Conservation (phyloP, 2,329 filamentous ascomycete genomes). For the Biscogniauxia mediterranea region DNA sequence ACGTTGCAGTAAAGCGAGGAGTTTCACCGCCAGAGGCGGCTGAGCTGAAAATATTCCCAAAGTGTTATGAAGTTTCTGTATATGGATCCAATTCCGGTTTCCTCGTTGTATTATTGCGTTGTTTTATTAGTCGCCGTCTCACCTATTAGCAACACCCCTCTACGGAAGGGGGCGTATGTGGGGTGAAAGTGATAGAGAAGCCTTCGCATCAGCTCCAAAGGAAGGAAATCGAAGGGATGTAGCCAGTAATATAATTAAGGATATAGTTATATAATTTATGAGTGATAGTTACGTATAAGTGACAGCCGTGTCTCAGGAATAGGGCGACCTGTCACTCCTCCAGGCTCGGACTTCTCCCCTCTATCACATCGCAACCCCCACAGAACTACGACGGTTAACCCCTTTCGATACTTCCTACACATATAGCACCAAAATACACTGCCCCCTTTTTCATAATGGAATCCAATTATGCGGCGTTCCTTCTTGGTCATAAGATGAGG, state of each 20-base stretch:
- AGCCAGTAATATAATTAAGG: too few species aligned
- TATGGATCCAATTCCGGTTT: background rate
- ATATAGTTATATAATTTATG: too few species aligned
- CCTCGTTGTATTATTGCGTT: background rate
- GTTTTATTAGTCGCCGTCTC: background rate
- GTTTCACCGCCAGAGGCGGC: background rate
- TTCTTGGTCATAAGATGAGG: slow-evolving; percentile 6
- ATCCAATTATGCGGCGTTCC: slow-evolving; percentile 11
- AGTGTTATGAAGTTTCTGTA: background rate
- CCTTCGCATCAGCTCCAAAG: too few species aligned
- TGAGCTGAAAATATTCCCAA: background rate
- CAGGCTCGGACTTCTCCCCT: background rate
- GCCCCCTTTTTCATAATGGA: slow-evolving; percentile 3
- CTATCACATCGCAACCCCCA: background rate
- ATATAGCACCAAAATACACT: background rate
- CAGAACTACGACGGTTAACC: background rate
- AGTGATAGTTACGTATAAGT: too few species aligned
- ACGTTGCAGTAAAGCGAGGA: background rate
- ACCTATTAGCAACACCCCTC: background rate
- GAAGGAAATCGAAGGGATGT: too few species aligned
- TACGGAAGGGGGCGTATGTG: background rate
- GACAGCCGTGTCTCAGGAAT: too few species aligned
- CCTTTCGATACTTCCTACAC: background rate
- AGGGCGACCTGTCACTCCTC: too few species aligned
- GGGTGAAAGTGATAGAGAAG: too few species aligned